A percentile compares a stretch with the other conserved stretches of the same genome.
Conservation (phyloP, 306 rosid species). For the Corylus avellana region DNA sequence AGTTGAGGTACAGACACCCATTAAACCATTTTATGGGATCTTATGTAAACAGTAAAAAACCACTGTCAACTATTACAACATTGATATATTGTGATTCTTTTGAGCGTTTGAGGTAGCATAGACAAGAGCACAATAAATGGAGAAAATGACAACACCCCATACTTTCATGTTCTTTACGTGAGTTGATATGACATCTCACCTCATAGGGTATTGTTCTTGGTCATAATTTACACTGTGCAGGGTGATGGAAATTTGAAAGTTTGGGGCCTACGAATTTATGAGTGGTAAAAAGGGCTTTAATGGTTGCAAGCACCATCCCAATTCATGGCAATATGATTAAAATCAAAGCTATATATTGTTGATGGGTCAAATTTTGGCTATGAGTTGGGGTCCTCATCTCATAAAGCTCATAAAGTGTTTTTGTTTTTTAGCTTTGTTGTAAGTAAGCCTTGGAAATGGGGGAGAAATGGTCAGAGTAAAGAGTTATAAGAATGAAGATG, state of each 20-base stretch:
- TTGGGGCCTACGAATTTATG: slow-evolving; percentile 60
- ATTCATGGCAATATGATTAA: slow-evolving; percentile 30
- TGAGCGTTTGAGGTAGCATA: slow-evolving; percentile 27
- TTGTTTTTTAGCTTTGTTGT: slow-evolving; percentile 5
- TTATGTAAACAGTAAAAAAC: background rate
- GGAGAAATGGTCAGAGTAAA: background rate
- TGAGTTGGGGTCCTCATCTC: slow-evolving; percentile 33
- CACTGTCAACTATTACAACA: slow-evolving; percentile 9
- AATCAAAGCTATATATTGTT: slow-evolving; percentile 38
- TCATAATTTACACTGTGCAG: slow-evolving; percentile 41
- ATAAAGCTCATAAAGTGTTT: slow-evolving; percentile 4
- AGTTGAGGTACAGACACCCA: slow-evolving; percentile 23
- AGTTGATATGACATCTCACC: slow-evolving; percentile 58
- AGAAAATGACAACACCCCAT: slow-evolving; percentile 57
- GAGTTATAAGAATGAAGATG: no score
- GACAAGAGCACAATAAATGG: slow-evolving; percentile 43
- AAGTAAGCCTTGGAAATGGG: background rate
- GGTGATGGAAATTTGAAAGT: slow-evolving; percentile 43
- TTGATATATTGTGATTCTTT: slow-evolving; percentile 17
- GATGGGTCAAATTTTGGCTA: slow-evolving; percentile 41
- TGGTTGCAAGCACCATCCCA: slow-evolving; percentile 24
- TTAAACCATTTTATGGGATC: slow-evolving; percentile 24
- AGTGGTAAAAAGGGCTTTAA: slow-evolving; percentile 32
- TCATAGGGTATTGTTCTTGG: slow-evolving; percentile 39
- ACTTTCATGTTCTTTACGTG: slow-evolving; percentile 43